These are phyloP conservation scores for Trichosporon faecale DNA, from an alignment of 1,284 basidiomycete genomes.

Conservation along the genomic window DNA sequence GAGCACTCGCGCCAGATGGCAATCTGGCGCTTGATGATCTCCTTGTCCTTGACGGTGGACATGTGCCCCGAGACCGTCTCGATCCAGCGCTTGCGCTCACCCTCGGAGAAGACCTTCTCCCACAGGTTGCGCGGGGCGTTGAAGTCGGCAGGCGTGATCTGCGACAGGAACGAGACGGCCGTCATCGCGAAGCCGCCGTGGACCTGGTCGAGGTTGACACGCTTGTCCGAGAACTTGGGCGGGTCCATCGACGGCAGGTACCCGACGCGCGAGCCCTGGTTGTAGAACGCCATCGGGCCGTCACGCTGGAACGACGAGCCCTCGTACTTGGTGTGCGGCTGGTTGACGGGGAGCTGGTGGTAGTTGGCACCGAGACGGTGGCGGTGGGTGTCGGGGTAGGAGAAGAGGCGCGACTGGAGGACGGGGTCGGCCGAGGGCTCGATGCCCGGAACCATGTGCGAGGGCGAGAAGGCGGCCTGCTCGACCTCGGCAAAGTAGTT, in stretches of 20 bases:
- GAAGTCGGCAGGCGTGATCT: conserved; percentile 80
- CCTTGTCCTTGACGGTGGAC: conserved; percentile 61
- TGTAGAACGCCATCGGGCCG: conserved; percentile 61
- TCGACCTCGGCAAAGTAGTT: conserved; percentile 66
- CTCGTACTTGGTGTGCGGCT: conserved; percentile 59
- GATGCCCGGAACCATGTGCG: conserved; percentile 78
- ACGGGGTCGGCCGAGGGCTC: conserved; percentile 87
- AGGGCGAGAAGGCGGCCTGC: conserved; percentile 64
- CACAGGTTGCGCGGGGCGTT: conserved; percentile 82
- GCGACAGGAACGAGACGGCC: conserved; percentile 69
- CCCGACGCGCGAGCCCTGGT: conserved; percentile 79
- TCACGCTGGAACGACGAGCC: conserved; percentile 75
- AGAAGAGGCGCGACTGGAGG: conserved; percentile 86
- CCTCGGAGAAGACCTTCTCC: conserved; percentile 70
- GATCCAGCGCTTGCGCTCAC: conserved; percentile 66
- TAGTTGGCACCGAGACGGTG: conserved; percentile 70
- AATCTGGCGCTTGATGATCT: conserved; percentile 68
- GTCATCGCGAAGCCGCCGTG: conserved; percentile 75
- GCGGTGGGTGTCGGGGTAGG: conserved; percentile 90
- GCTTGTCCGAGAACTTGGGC: conserved; percentile 38
- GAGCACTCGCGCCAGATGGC: conserved; percentile 75
- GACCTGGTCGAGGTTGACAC: conserved; percentile 43
- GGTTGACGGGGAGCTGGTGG: conserved; percentile 83
- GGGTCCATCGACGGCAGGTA: conserved; percentile 70
- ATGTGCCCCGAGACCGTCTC: conserved; percentile 73